Conservation (phyloP, 768 basidiomycete genomes). For the Phanerodontia chrysosporium region DNA sequence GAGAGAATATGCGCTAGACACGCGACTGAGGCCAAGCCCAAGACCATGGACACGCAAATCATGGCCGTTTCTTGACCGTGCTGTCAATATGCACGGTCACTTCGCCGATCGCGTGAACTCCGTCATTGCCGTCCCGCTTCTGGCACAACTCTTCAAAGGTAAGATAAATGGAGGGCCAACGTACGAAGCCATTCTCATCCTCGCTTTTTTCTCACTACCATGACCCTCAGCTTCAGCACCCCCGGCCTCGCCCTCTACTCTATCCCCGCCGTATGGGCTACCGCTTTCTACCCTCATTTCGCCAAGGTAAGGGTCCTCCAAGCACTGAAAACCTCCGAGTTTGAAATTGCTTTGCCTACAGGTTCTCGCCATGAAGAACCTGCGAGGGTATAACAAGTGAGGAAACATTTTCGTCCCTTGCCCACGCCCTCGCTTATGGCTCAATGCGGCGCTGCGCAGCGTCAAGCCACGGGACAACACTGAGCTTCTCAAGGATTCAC, state of each 20-base stretch:
- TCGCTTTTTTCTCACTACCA: neutral
- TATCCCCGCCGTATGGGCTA: conserved; percentile 4
- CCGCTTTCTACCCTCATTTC: conserved; percentile 2
- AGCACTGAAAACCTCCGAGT: neutral
- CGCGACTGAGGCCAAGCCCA: too few species aligned
- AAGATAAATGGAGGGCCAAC: too few species aligned
- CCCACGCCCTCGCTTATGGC: too few species aligned
- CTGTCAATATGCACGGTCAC: too few species aligned
- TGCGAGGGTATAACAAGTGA: conserved; percentile 3
- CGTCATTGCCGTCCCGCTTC: neutral
- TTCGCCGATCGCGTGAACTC: too few species aligned
- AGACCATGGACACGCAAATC: too few species aligned
- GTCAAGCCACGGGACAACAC: neutral
- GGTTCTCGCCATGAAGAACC: neutral
- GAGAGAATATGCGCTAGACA: too few species aligned
- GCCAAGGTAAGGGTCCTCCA: neutral
- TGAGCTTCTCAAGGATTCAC: neutral
- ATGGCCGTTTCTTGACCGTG: too few species aligned
- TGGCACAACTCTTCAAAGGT: too few species aligned
- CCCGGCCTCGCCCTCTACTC: conserved; percentile 6
- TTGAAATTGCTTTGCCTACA: neutral
- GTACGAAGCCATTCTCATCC: neutral
- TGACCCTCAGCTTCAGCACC: neutral
- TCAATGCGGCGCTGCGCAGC: too few species aligned
- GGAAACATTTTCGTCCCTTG: too few species aligned